A percentile compares a stretch with the other conserved stretches of the same genome.
phyloP scores from a whole-genome alignment of 768 basidiomycete species.

The Phaffia tasmanica region DNA sequence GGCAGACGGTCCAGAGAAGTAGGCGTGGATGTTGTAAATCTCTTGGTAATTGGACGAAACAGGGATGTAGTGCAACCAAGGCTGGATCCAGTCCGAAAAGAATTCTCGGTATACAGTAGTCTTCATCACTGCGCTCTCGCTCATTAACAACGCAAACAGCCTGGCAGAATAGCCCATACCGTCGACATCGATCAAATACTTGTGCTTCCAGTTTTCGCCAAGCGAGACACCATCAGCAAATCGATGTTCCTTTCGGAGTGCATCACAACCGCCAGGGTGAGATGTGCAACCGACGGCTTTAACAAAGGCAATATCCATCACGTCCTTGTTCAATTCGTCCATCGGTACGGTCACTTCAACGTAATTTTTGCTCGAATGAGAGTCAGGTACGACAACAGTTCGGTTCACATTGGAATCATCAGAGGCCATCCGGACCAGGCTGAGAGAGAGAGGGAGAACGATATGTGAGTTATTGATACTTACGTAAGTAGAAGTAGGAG shows the following conservation, averaged over 20 bases:
- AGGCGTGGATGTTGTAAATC: conserved; percentile 77
- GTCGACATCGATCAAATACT: conserved; percentile 83
- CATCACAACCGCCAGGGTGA: conserved; percentile 61
- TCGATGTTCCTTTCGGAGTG: conserved; percentile 54
- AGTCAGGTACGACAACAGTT: conserved; percentile 60
- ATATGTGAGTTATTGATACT: not conserved
- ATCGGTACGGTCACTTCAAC: conserved; percentile 50
- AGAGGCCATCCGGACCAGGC: conserved; percentile 70
- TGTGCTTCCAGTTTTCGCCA: conserved; percentile 82
- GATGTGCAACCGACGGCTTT: conserved; percentile 56
- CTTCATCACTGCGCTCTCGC: conserved; percentile 82
- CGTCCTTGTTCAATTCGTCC: conserved; percentile 55
- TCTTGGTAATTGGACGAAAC: conserved; percentile 63
- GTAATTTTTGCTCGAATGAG: conserved; percentile 49
- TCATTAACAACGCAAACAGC: conserved; percentile 58
- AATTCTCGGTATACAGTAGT: conserved; percentile 84
- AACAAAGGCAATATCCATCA: conserved; percentile 82
- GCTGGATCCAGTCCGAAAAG: conserved; percentile 82
- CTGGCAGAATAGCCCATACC: conserved; percentile 91
- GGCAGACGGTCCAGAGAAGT: conserved; percentile 73
- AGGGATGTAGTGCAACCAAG: conserved; percentile 94
- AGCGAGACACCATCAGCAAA: conserved; percentile 67
- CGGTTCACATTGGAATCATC: conserved; percentile 47
- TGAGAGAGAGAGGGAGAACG: conserved; percentile 24
- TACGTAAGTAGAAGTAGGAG: not conserved